Base-by-base conservation (phyloP, 1,284 basidiomycete genomes). In the Rugosomyces carneus region DNA sequence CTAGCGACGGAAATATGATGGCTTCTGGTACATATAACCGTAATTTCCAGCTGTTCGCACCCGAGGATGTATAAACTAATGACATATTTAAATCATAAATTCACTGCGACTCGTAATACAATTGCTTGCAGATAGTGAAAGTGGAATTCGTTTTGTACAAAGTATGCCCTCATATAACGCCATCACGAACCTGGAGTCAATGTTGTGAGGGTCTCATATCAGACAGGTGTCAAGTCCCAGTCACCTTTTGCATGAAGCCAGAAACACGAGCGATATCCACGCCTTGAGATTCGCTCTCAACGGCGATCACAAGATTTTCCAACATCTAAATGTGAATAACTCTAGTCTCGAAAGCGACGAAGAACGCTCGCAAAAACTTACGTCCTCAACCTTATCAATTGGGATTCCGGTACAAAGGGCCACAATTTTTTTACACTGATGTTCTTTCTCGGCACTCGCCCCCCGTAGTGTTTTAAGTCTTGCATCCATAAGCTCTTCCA, bases 1-100 rank as follows among this genome's bases (percentile, higher is more conserved):
- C 84, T 18, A 71, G 74, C 50, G 89, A 96, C 60, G 91, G 84
- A 18, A 84, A 84, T 59, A 78, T 91, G 60, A 77, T 97, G 36
- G 93, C 87, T 2, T 88, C 84, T 8, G 93, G 92, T 21, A 93
- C 91, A 47, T 96, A 92, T 64, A 93, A 90, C 67, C 76, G 93
- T 51, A 93, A 89, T 63, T 96, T 93, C 76, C 93, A 96, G 64
- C 70, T 97, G 43, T 96, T 89, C 64, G 75, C 83, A 45, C 86
- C 77, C 42, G 88, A 80, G 63, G 84, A 75, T 56, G 57, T 70
- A 41, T 64, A 49, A 34, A 35, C 38, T 47, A 19, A 42, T 47
- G 13, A 44, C 23, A 48, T 21, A 26, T 51, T 47, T 48, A 50
- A 50, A 49, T 53, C 45, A 48, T 55, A 45, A 48, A 42, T 53